Conservation (phyloP, 768 basidiomycete genomes). For the Lactarius hengduanensis region DNA sequence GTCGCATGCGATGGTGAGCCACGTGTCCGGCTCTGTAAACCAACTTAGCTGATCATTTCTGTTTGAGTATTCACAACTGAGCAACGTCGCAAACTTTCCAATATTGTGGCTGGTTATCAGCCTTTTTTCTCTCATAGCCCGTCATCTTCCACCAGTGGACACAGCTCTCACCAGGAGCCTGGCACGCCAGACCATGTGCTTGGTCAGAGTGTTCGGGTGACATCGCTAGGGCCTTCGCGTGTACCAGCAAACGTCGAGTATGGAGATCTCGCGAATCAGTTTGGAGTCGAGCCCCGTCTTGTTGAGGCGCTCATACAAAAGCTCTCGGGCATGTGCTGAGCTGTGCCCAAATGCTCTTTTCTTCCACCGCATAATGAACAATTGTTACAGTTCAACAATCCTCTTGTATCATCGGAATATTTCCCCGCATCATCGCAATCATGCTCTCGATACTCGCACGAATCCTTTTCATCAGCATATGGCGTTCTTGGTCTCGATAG, state of each 20-base stretch:
- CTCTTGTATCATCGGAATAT: slow-evolving; percentile 24
- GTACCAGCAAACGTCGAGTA: slow-evolving; percentile 20
- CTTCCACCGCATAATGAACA: slow-evolving; percentile 17
- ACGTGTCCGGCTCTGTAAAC: not conserved
- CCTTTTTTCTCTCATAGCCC: slow-evolving; percentile 26
- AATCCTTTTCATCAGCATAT: slow-evolving; percentile 22
- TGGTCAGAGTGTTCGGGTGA: slow-evolving; percentile 61
- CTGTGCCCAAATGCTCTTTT: slow-evolving; percentile 1
- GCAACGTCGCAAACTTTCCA: slow-evolving; percentile 22
- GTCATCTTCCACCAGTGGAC: slow-evolving; percentile 24
- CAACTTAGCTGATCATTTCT: not conserved
- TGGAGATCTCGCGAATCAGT: slow-evolving; percentile 26
- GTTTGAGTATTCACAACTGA: slow-evolving; percentile 26
- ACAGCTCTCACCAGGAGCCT: slow-evolving; percentile 24
- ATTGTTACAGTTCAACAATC: slow-evolving; percentile 10
- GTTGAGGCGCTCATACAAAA: slow-evolving; percentile 28
- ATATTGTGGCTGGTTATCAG: slow-evolving; percentile 16
- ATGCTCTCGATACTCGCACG: slow-evolving; percentile 25
- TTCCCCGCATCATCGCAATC: slow-evolving; percentile 25
- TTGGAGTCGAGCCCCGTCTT: slow-evolving; percentile 27
- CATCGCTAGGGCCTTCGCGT: slow-evolving; percentile 55
- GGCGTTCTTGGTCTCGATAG: slow-evolving; percentile 22
- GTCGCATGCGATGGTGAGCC: slow-evolving; percentile 24
- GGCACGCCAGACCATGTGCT: slow-evolving; percentile 25
- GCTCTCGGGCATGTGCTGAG: slow-evolving; percentile 28